Evolutionary conservation across 805 yeast genomes (phyloP), one percentile per base, ranked within the genome.

Genomic region (Candida tibetensis): DNA sequence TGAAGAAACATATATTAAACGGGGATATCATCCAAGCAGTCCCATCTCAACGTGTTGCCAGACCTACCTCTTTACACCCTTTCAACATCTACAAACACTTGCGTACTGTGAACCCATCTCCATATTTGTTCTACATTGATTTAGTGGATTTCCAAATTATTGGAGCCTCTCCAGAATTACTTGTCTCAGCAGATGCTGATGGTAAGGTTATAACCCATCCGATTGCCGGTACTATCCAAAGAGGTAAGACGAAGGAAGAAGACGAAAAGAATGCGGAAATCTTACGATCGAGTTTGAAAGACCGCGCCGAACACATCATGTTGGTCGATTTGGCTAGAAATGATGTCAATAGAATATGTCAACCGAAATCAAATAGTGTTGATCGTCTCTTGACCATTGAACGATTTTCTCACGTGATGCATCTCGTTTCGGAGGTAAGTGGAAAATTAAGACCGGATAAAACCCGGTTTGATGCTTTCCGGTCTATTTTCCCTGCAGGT

Each of bases 401-500:
- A 66, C 76, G 96, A 57, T 93, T 93, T 56, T 85, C 95, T 13
- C 99, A 93, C 61, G 99, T 93, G 28, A 90, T 90, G 84, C 99
- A 93, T 64, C 71, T 93, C 50, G 96, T 91, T 2, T 85, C 95
- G 2, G 95, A 91, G 62, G 97, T 91, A 15, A 82, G 95, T 44
- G 99, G 99, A 10, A 86, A 82, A 2, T 70, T 93, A 53, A 75
- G 99, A 57, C 64, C 71, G 0, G 97, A 77, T 42, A 83, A 87
- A 69, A 82, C 91, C 9, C 74, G 98, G 47, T 93, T 93, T 57
- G 99, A 93, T 67, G 99, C 99, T 0, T 89, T 93, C 66, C 78
- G 99, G 60, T 89, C 97, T 2, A 87, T 93, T 39, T 93, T 93
- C 80, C 99, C 99, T 15, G 99, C 99, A 1, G 99, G 99, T 30